Conservation (phyloP, 306 rosid genomes). For the Rosa multiflora region DNA sequence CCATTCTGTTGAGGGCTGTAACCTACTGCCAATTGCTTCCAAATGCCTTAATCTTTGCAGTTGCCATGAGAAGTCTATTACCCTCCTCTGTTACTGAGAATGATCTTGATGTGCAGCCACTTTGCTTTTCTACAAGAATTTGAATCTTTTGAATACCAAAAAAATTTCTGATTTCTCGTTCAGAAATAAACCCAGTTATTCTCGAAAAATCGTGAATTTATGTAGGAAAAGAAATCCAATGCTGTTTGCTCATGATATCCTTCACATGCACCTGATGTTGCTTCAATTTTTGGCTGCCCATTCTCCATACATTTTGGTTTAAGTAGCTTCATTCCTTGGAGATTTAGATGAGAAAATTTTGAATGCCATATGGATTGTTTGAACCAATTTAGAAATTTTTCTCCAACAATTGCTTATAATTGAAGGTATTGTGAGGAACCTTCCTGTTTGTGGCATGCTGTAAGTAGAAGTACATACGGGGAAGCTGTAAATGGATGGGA, state of each 20-base stretch:
- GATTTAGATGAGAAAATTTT: not conserved
- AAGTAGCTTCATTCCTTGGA: slow-evolving; percentile 1
- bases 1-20: not conserved
- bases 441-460: not conserved
- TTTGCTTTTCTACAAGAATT: too few relatives aligned
- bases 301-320: not conserved
- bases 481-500: not conserved
- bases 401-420: not conserved
- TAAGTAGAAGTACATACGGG: not conserved
- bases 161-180: not conserved
- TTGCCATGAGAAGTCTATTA: not conserved
- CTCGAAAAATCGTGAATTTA: not conserved
- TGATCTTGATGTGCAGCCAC: not conserved
- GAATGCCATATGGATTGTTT: not conserved
- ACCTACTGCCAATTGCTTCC: not conserved
- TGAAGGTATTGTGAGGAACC: not conserved
- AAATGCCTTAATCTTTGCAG: not conserved
- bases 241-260: not conserved
- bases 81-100: not conserved
- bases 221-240: not conserved
- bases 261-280: not conserved
- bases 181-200: not conserved
- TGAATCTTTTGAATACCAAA: not conserved
- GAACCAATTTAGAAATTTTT: not conserved
- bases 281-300: not conserved